Conservation (phyloP, 2,329 filamentous ascomycete species). For the Colletotrichum endophyticum region DNA sequence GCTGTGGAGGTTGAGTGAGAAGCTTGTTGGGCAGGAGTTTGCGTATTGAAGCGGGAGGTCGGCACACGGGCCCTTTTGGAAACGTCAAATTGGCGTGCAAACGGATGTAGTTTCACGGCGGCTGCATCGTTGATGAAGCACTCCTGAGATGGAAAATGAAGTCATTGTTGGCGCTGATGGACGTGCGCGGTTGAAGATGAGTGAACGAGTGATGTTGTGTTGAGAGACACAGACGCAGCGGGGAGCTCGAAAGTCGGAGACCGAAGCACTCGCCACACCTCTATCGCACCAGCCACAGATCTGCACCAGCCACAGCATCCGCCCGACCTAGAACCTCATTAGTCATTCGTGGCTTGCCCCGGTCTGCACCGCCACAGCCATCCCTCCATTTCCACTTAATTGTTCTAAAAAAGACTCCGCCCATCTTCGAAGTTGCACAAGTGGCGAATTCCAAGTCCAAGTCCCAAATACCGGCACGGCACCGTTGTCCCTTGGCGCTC, state of each 20-base stretch:
- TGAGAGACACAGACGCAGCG: not conserved
- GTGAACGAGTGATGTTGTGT: not conserved
- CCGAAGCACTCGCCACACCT: not conserved
- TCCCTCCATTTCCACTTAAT: not conserved
- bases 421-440: not conserved
- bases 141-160: not conserved
- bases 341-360: not conserved
- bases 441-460: not conserved
- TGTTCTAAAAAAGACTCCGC: not conserved
- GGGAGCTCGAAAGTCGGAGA: not conserved
- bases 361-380: not conserved
- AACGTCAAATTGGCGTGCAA: not conserved
- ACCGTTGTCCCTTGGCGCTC: not conserved
- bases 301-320: not conserved
- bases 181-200: not conserved
- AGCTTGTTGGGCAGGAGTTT: slow-evolving; percentile 18
- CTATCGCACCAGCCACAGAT: not conserved
- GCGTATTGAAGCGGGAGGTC: not conserved
- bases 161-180: not conserved
- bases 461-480: not conserved
- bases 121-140: not conserved
- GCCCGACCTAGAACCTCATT: not conserved
- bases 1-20: slow-evolving; percentile 21
- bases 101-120: not conserved
- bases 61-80: not conserved